Base-by-base conservation (phyloP, 2,329 filamentous ascomycete genomes). In the Venturia nashicola region DNA sequence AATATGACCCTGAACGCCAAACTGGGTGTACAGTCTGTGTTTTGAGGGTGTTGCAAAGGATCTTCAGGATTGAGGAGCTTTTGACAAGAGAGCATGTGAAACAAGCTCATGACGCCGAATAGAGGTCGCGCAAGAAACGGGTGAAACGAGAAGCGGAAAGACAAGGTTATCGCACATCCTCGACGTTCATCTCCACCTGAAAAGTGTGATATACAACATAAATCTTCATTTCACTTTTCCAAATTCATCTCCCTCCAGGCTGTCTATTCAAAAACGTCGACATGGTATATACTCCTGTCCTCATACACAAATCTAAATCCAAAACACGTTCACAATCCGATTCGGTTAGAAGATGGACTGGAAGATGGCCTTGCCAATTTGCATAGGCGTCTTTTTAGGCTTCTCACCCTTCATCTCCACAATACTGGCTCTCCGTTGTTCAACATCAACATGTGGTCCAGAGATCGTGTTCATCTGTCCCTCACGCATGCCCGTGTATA, bases 401-500 rank as follows among this genome's bases (percentile, higher is more conserved):
- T 68, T 71, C 67, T 68, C 69, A 11, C 65, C 67, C 61, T 70
- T 65, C 69, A 73, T 64, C 68, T 73, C 69, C n/a, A 59, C 46
- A 59, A 74, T 69, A 64, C 71, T 73, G 16, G 69, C 68, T n/a
- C 71, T 68, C 54, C 71, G 67, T 68, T 69, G 63, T 32, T 71
- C 70, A 16, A 68, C 67, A 23, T 70, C 40, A 27, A 72, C 65
- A 62, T 67, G 68, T 20, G 63, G 61, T 42, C 71, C 71, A 61
- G 69, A 71, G 63, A 73, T 70, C 23, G 23, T 2, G 27, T 57
- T 36, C 36, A 43, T 48, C 55, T 64, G 61, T n/a, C 59, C 54
- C 60, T 73, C 71, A 40, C 72, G 65, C 72, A 74, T 73, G 55
- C 73, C 73, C n/a, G 68, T 70, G 66, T 74, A 75, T 65, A 75